These are phyloP conservation scores for Exophiala calicioides DNA, from an alignment of 2,329 filamentous ascomycete genomes.

Conservation along the genomic window DNA sequence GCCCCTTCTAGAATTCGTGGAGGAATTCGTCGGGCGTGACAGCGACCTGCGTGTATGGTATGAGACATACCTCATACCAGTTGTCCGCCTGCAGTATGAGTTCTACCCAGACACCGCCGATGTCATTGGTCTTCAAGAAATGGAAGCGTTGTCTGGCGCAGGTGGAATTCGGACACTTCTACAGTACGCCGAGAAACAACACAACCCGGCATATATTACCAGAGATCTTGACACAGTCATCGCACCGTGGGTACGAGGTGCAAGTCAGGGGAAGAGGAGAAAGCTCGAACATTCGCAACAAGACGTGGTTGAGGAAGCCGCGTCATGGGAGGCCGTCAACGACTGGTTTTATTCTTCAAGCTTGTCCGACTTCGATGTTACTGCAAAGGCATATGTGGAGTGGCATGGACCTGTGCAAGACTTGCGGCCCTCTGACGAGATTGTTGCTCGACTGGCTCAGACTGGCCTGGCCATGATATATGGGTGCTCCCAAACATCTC, in stretches of 20 bases:
- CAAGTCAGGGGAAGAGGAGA: conserved; percentile 55
- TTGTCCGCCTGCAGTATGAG: conserved; percentile 62
- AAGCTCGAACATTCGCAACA: conserved; percentile 42
- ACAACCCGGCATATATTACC: conserved; percentile 39
- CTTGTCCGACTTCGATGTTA: conserved; percentile 50
- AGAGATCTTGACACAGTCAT: conserved; percentile 61
- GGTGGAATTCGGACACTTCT: conserved; percentile 58
- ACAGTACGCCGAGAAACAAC: conserved; percentile 42
- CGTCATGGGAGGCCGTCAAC: conserved; percentile 61
- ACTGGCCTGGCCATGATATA: conserved; percentile 62
- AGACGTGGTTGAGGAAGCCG: conserved; percentile 23
- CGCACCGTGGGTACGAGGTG: conserved; percentile 65
- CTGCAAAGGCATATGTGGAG: conserved; percentile 53
- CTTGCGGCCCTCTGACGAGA: conserved; percentile 29
- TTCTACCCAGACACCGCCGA: conserved; percentile 58
- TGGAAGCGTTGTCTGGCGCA: conserved; percentile 54
- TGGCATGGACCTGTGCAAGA: conserved; percentile 64
- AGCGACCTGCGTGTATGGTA: conserved; percentile 59
- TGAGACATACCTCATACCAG: conserved; percentile 59
- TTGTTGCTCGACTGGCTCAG: conserved; percentile 55
- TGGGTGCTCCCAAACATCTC: conserved; percentile 49
- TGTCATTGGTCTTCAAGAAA: conserved; percentile 49
- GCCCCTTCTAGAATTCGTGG: conserved; percentile 56
- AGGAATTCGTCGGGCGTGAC: conserved; percentile 58
- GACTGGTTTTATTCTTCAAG: conserved; percentile 60